phyloP scores from a whole-genome alignment of 805 yeast genomes.

The Kregervanrija fluxuum region DNA sequence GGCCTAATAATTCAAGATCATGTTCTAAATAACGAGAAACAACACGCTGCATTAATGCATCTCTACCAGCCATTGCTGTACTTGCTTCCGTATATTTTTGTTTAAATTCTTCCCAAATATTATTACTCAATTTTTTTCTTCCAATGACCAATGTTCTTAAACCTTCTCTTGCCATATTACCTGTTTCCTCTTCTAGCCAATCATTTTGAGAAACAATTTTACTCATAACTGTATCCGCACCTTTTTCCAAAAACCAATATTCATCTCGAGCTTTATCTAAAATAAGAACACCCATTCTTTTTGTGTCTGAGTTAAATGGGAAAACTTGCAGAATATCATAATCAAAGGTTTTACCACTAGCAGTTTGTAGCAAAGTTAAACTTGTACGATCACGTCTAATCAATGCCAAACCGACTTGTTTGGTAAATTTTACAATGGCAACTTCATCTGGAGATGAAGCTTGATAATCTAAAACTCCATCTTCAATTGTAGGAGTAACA shows the following conservation, averaged over 20 bases:
- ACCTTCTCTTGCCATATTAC: conserved; percentile 98
- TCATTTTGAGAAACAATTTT: conserved; percentile 77
- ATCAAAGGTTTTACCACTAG: conserved; percentile 41
- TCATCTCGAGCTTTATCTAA: conserved; percentile 58
- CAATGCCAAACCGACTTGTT: conserved; percentile 73
- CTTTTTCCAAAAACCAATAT: conserved; percentile 81
- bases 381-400: conserved; percentile 75
- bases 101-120: conserved; percentile 55
- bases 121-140: conserved; percentile 57
- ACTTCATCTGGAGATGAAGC: conserved; percentile 99
- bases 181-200: conserved; percentile 97
- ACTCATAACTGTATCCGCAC: conserved; percentile 94
- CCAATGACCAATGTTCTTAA: conserved; percentile 91
- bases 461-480: conserved; percentile 68
- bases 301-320: conserved; percentile 93
- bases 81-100: conserved; percentile 65
- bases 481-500: conserved; percentile 88
- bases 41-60: conserved; percentile 60
- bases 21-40: conserved; percentile 67
- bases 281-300: conserved; percentile 90
- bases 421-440: conserved; percentile 92
- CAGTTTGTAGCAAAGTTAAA: conserved; percentile 59
- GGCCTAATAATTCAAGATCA: conserved; percentile 78
- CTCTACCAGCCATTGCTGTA: conserved; percentile 74
- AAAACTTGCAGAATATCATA: conserved; percentile 75